phyloP scores from a whole-genome alignment of 2,329 filamentous ascomycete genomes.

The Didymella glomerata region DNA sequence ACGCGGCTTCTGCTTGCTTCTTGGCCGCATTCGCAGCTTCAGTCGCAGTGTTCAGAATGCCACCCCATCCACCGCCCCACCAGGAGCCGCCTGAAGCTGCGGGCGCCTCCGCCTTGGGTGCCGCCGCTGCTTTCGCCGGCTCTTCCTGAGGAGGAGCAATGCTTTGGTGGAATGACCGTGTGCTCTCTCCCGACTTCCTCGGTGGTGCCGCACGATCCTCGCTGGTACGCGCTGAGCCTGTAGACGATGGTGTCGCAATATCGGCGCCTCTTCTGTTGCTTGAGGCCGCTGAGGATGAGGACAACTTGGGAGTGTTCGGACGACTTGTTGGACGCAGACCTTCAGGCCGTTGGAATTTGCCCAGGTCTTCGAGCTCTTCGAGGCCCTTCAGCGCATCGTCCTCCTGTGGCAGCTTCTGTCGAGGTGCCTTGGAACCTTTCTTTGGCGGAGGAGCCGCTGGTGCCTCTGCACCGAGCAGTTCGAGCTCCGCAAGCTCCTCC shows the following conservation, averaged over 20 bases:
- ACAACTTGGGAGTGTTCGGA: conserved; percentile 80
- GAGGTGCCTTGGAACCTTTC: conserved; percentile 58
- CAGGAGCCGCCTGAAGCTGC: conserved; percentile 48
- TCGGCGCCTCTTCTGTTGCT: conserved; percentile 50
- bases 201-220: conserved; percentile 68
- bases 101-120: conserved; percentile 59
- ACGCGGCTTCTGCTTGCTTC: conserved; percentile 90
- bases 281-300: conserved; percentile 56
- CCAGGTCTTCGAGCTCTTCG: conserved; percentile 70
- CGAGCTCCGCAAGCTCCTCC: conserved; percentile 58
- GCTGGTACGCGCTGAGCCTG: conserved; percentile 53
- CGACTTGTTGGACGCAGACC: conserved; percentile 70
- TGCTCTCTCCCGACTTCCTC: conserved; percentile 81
- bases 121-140: conserved; percentile 56
- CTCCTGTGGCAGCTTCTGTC: conserved; percentile 52
- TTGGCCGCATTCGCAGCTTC: conserved; percentile 83
- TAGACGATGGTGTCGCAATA: conserved; percentile 50
- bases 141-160: conserved; percentile 69
- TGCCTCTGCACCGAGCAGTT: conserved; percentile 45
- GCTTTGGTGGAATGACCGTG: conserved; percentile 73
- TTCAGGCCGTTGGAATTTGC: conserved; percentile 59
- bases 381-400: conserved; percentile 88
- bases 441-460: conserved; percentile 45
- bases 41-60: conserved; percentile 80
- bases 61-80: conserved; percentile 79